Percentiles rank a stretch among this genome's conserved stretches.
Evolutionary conservation across 164 flowering plant genomes (phyloP).

Genomic region (Berberis thunbergii): DNA sequence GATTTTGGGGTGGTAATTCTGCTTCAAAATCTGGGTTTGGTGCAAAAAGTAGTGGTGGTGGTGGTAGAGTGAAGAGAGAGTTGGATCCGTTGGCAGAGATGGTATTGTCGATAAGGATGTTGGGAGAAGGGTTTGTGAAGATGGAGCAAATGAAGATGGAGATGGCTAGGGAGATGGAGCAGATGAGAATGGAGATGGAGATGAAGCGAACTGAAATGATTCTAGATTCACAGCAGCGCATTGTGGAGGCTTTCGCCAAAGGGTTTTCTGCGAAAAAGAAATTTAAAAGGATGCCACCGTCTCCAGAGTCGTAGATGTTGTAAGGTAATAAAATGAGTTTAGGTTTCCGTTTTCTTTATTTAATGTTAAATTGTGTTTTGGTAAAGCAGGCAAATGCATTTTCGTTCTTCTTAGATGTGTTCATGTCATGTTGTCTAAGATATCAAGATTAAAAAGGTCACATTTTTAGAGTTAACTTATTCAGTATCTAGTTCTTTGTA

Average conservation of each 20-base stretch:
- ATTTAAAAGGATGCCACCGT: conserved; percentile 15
- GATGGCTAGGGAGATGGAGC: conserved; percentile 57
- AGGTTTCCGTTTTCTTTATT: neutral
- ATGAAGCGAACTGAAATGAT: conserved; percentile 60
- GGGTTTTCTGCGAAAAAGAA: conserved; percentile 34
- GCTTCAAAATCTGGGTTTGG: too few species aligned
- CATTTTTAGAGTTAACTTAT: too few species aligned
- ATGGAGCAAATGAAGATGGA: conserved; percentile 80
- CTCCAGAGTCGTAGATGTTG: neutral
- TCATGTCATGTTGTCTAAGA: too few species aligned
- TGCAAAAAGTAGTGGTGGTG: too few species aligned
- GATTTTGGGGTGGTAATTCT: too few species aligned
- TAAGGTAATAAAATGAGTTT: neutral
- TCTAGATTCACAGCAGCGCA: conserved; percentile 49
- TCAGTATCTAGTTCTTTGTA: too few species aligned
- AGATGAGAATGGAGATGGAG: conserved; percentile 71
- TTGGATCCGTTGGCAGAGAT: conserved; percentile 34
- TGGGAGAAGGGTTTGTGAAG: conserved; percentile 57
- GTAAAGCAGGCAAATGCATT: too few species aligned
- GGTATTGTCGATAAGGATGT: conserved; percentile 36
- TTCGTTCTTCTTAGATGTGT: too few species aligned
- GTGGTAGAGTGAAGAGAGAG: conserved; percentile 9
- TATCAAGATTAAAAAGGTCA: too few species aligned
- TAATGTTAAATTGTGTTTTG: too few species aligned
- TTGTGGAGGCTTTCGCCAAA: conserved; percentile 47